These are phyloP conservation scores for Myriosclerotinia curreyana DNA, from an alignment of 2,329 filamentous ascomycete species.

Conservation along the genomic window DNA sequence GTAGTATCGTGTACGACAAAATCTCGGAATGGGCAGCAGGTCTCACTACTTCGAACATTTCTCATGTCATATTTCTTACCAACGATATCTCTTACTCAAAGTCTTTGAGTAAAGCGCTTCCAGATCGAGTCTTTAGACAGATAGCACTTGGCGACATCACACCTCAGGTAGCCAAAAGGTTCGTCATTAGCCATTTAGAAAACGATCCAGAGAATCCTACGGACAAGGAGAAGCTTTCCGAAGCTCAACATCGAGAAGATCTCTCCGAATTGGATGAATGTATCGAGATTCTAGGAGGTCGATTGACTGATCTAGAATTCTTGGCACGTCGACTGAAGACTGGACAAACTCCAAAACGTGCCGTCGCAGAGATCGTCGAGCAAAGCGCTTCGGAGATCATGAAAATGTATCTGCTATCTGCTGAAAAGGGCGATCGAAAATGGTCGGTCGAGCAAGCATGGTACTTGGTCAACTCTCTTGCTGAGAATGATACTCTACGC, in stretches of 20 bases:
- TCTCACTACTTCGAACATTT: constrained; percentile 81
- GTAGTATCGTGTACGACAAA: constrained; percentile 67
- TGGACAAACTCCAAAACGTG: constrained; percentile 76
- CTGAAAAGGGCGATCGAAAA: constrained; percentile 48
- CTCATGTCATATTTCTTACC: constrained; percentile 92
- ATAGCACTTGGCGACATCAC: constrained; percentile 84
- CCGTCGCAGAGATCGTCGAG: constrained; percentile 83
- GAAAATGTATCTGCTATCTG: constrained; percentile 81
- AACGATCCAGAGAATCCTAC: constrained; percentile 40
- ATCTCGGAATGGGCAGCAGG: constrained; percentile 86
- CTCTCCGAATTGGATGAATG: constrained; percentile 74
- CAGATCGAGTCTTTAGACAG: constrained; percentile 85
- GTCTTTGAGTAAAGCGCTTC: constrained; percentile 78
- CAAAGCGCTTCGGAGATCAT: constrained; percentile 87
- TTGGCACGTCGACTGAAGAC: constrained; percentile 85
- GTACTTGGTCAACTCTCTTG: constrained; percentile 78
- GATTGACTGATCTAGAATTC: constrained; percentile 93
- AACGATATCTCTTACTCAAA: constrained; percentile 88
- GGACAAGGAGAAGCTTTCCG: constrained; percentile 36
- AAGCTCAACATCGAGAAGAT: constrained; percentile 43
- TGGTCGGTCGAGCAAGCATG: constrained; percentile 89
- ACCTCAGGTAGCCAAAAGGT: constrained; percentile 81
- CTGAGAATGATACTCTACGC: constrained; percentile 62
- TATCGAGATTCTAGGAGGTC: constrained; percentile 79
- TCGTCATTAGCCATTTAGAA: constrained; percentile 79